Percentiles rank a stretch among this genome's conserved stretches.
Evolutionary conservation across 148 eudicot genomes (phyloP).

Genomic region (Oxyria digyna): DNA sequence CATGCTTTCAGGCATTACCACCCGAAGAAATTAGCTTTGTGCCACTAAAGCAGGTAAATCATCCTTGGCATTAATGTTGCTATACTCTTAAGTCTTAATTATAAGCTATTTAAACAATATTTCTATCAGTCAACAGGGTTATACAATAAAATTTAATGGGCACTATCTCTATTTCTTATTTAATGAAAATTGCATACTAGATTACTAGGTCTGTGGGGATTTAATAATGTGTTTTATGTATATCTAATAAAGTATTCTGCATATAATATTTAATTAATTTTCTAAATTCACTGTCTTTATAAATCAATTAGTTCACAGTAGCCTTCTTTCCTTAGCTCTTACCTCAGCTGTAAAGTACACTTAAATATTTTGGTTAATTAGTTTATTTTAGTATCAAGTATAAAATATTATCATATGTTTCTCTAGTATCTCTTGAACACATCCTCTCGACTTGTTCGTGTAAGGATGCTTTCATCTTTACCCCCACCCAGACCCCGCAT

Average conservation of each 20-base stretch:
- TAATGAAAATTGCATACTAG: not conserved
- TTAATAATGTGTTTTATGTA: not conserved
- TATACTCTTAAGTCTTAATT: not conserved
- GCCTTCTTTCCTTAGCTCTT: not conserved
- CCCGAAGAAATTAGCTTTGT: slow-evolving; percentile 62
- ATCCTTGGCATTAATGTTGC: not conserved
- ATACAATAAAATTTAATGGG: too few species aligned
- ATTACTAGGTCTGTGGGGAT: not conserved
- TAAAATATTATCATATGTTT: not conserved
- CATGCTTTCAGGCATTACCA: slow-evolving; percentile 56
- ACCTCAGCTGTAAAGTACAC: not conserved
- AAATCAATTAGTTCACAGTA: not conserved
- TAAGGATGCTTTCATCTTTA: too few species aligned
- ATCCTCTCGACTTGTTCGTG: too few species aligned
- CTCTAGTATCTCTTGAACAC: too few species aligned
- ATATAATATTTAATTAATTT: not conserved
- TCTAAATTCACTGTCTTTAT: not conserved
- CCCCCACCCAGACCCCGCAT: too few species aligned
- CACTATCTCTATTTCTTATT: too few species aligned
- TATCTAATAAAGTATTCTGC: not conserved
- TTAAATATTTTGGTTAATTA: not conserved
- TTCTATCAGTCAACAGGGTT: too few species aligned
- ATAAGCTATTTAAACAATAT: too few species aligned
- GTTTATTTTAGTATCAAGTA: not conserved
- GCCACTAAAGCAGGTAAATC: slow-evolving; percentile 75